phyloP scores from a whole-genome alignment of 306 rosid species.

The Lotus japonicus region DNA sequence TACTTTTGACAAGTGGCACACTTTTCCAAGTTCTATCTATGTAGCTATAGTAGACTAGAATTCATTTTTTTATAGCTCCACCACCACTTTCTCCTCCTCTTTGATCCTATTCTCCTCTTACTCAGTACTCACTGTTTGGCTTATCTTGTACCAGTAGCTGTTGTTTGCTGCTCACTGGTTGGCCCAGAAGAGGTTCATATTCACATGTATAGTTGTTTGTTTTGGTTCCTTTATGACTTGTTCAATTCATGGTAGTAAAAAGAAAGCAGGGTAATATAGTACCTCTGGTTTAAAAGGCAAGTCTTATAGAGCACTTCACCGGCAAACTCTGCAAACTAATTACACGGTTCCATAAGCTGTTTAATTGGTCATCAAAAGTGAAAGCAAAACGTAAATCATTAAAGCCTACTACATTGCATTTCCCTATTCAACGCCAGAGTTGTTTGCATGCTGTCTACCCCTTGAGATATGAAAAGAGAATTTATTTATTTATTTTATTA shows the following conservation, averaged over 20 bases:
- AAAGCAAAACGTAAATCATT: constrained; percentile 44
- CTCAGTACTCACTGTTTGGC: not conserved
- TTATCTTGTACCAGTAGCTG: constrained; percentile 21
- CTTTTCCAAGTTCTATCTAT: not conserved
- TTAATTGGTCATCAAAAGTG: constrained; percentile 38
- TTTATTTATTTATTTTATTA: not conserved
- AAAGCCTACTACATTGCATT: constrained; percentile 32
- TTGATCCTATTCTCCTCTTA: not conserved
- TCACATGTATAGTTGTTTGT: not conserved
- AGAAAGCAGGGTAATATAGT: constrained; percentile 3
- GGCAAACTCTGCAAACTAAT: constrained; percentile 40
- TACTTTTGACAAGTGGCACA: constrained; percentile 25
- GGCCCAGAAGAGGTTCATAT: constrained; percentile 37
- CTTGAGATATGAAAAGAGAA: not conserved
- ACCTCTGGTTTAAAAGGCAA: too few relatives aligned
- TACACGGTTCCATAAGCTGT: constrained; percentile 41
- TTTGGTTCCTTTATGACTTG: constrained; percentile 3
- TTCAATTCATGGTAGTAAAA: constrained; percentile 15
- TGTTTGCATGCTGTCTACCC: not conserved
- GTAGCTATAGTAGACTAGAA: not conserved
- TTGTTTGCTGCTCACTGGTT: constrained; percentile 35
- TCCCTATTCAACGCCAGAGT: constrained; percentile 32
- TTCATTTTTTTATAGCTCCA: not conserved
- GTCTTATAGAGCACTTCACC: too few relatives aligned
- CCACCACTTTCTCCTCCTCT: not conserved